Evolutionary conservation across 192 early-diverging fungal species (phyloP), one percentile per base, ranked within the genome.

Genomic region (Podila minutissima): DNA sequence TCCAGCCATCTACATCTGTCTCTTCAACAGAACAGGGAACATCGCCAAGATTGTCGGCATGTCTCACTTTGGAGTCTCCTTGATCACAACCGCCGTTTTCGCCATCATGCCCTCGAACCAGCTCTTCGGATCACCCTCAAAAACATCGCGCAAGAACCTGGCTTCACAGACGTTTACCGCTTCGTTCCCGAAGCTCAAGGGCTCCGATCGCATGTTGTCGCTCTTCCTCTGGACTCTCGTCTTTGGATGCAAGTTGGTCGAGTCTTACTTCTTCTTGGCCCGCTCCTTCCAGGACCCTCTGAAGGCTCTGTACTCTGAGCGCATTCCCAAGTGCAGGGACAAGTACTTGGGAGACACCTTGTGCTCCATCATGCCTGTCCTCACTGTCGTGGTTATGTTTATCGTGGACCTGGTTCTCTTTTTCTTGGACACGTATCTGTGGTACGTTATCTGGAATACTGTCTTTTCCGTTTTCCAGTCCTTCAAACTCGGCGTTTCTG

Each of bases 371-470:
- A 89, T 91, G 83, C 88, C 89, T 69, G 74, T 74, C 29, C 88
- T 93, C 38, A 90, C 90, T 6, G 82, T 93, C 37, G 85, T 83
- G 1, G 86, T 93, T 38, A 92, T 93, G 91, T 88, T 93, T 69
- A 59, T 91, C 37, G 87, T 92, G 41, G 88, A 91, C 62, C 73
- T 93, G 62, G 85, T 91, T 20, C 88, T 94, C 15, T 94, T 92
- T 70, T 94, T 94, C 74, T 77, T 93, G 33, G 92, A 93, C 70
- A 94, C 93, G 1, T 94, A 94, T 72, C 86, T 94, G 64, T 94
- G 93, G 92, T 94, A 92, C 53, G 90, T 93, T 32, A 91, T 94
- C 46, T 94, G 92, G 92, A 92, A 91, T 72, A 91, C 92, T 0
- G 69, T 91, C 57, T 92, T 94, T 59, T 93, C 92, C 9, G 91